Percentiles rank a stretch among this genome's conserved stretches.
phyloP scores from a whole-genome alignment of 495 filamentous ascomycete species.

The Neurospora pannonica region DNA sequence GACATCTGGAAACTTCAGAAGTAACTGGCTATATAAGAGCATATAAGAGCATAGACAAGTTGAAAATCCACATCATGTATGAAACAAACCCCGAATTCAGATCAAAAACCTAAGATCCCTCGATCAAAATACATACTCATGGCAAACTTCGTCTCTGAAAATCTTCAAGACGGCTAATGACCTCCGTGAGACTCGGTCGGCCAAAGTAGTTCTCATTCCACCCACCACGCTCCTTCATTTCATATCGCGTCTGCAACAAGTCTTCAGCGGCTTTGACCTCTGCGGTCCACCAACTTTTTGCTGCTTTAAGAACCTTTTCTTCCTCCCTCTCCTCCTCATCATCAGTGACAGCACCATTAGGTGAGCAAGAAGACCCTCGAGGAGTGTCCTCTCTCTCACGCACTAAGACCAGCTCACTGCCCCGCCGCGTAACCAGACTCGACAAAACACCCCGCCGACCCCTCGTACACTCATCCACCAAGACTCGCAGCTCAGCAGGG shows the following conservation, averaged over 20 bases:
- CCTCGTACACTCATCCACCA: slow-evolving; percentile 36
- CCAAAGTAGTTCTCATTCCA: slow-evolving; percentile 37
- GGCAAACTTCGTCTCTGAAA: neutral
- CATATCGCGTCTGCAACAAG: slow-evolving; percentile 24
- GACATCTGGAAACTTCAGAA: too few species aligned
- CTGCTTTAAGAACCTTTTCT: slow-evolving; percentile 19
- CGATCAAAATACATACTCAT: neutral
- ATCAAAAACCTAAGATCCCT: neutral
- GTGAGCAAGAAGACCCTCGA: neutral
- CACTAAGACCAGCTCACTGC: slow-evolving; percentile 29
- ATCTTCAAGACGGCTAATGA: slow-evolving; percentile 6
- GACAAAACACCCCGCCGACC: slow-evolving; percentile 29
- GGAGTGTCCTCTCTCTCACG: neutral
- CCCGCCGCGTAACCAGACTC: slow-evolving; percentile 23
- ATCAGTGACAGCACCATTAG: neutral
- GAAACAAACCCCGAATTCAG: too few species aligned
- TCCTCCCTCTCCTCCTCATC: neutral
- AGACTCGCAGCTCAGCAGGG: slow-evolving; percentile 24
- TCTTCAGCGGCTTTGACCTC: slow-evolving; percentile 33
- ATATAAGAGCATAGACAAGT: neutral
- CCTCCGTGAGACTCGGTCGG: slow-evolving; percentile 28
- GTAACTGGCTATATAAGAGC: neutral
- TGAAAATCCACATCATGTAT: neutral
- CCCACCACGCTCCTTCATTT: slow-evolving; percentile 19
- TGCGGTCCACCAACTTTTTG: slow-evolving; percentile 29